These are phyloP conservation scores for Aspergillus niger DNA, from an alignment of 2,329 filamentous ascomycete species.

Conservation along the genomic window DNA sequence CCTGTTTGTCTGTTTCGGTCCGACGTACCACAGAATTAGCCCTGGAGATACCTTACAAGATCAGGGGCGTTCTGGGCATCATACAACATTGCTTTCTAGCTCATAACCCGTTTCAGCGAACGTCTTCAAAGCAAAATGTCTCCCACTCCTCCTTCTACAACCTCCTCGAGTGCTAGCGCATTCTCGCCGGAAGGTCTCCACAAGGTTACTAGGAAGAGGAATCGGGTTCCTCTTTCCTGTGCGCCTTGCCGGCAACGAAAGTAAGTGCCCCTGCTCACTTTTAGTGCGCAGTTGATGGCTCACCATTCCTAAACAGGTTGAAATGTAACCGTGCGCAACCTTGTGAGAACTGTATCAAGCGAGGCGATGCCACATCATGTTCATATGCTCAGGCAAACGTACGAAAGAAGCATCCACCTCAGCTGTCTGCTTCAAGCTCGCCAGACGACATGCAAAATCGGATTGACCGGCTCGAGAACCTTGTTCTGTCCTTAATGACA, in stretches of 20 bases:
- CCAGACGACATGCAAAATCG: constrained; percentile 98
- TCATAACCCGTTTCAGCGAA: neutral
- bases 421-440: constrained; percentile 60
- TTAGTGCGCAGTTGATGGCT: constrained; percentile 14
- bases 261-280: constrained; percentile 52
- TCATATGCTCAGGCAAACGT: constrained; percentile 72
- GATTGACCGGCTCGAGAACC: constrained; percentile 88
- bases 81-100: too few relatives aligned
- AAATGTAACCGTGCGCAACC: constrained; percentile 93
- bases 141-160: constrained; percentile 56
- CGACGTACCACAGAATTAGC: too few relatives aligned
- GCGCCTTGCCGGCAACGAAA: constrained; percentile 89
- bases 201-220: constrained; percentile 86
- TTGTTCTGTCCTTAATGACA: constrained; percentile 93
- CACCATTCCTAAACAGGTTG: constrained; percentile 52
- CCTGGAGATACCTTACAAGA: neutral
- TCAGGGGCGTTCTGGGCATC: neutral
- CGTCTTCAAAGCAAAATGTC: constrained; percentile 31
- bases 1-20: too few relatives aligned
- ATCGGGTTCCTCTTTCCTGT: constrained; percentile 88
- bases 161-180: constrained; percentile 70
- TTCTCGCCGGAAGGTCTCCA: constrained; percentile 86
- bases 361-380: constrained; percentile 77
- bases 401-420: constrained; percentile 67
- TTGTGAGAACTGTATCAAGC: constrained; percentile 92